Base-by-base conservation (phyloP, 352 stramenopile genomes). In the Phytophthora aleatoria region DNA sequence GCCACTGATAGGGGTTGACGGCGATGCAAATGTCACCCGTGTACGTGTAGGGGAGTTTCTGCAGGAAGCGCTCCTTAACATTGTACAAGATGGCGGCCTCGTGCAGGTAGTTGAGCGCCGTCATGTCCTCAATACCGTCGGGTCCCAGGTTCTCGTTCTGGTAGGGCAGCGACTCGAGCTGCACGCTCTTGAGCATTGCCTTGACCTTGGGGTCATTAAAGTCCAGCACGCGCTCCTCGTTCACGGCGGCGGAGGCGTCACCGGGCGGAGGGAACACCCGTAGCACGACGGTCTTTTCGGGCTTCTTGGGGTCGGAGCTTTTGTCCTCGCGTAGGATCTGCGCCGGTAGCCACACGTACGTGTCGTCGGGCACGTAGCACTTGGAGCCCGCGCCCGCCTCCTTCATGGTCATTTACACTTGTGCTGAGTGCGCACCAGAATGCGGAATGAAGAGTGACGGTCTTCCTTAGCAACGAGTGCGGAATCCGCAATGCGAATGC, bases 21-120 rank as follows among this genome's bases (percentile, higher is more conserved):
- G 97, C 96, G 59, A 99, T 97, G 35, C 98, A 94, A 69, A 99
- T 99, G 43, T 99, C 94, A 20, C 96, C 96, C 16, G 97, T 98
- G 67, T 97, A 97, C 24, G 96, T 99, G 77, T 99, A 99, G 0
- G 96, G 96, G 54, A 96, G 73, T 39, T 91, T 71, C 38, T 85
- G 67, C 28, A 96, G 72, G 52, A 96, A 97, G 24, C 92, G 82
- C 57, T 65, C 77, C 68, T 95, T 90, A 58, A 98, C 74, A 71
- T 97, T 98, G 77, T 96, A 97, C 39, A 98, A 67, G 53, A 98
- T 96, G 33, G 89, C 89, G 3, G 92, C 76, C 63, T 97, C 90
- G 63, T 98, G 92, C 11, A 98, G 69, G 61, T 97, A 92, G 64
- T 94, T 92, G 62, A 96, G 79, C 31, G 79, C 64, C 49, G 88